A percentile compares a stretch with the other conserved stretches of the same genome.
phyloP scores from a whole-genome alignment of 1,284 basidiomycete genomes.

The Trametes sp. region DNA sequence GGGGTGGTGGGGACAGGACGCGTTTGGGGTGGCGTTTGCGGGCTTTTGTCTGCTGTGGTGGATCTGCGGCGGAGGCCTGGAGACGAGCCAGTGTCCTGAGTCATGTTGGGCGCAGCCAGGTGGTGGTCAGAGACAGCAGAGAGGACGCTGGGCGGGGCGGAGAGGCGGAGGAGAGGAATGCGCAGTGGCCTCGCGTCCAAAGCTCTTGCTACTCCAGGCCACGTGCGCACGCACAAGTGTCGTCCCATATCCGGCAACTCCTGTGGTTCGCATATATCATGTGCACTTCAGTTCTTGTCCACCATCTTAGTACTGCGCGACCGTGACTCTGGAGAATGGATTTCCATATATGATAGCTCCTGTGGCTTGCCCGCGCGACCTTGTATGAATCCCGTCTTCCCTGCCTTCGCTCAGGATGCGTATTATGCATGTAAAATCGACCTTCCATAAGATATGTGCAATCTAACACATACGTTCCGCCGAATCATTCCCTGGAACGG shows the following conservation, averaged over 20 bases:
- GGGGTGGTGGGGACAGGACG: constrained; percentile 4
- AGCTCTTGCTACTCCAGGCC: background rate
- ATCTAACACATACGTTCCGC: too few species aligned
- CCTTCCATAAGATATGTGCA: too few species aligned
- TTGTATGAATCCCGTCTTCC: too few species aligned
- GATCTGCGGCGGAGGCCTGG: constrained; percentile 17
- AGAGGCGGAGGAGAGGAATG: background rate
- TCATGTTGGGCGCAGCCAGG: constrained; percentile 14
- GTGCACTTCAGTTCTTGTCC: background rate
- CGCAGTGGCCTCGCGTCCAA: constrained; percentile 10
- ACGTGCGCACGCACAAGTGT: constrained; percentile 7
- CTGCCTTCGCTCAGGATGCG: too few species aligned
- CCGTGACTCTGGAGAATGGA: too few species aligned
- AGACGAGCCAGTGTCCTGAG: constrained; percentile 19
- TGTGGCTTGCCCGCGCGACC: too few species aligned
- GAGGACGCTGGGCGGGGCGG: background rate
- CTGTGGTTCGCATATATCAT: background rate
- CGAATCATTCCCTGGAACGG: too few species aligned
- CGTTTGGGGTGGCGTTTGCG: constrained; percentile 22
- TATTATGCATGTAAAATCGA: too few species aligned
- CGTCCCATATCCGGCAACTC: constrained; percentile 13
- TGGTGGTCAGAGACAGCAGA: background rate
- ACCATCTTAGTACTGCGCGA: too few species aligned
- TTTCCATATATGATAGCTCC: too few species aligned
- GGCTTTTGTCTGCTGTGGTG: constrained; percentile 13